Evolutionary conservation across 768 basidiomycete species (phyloP), one percentile per base, ranked within the genome.

Genomic region (Phlebiopsis gigantea): DNA sequence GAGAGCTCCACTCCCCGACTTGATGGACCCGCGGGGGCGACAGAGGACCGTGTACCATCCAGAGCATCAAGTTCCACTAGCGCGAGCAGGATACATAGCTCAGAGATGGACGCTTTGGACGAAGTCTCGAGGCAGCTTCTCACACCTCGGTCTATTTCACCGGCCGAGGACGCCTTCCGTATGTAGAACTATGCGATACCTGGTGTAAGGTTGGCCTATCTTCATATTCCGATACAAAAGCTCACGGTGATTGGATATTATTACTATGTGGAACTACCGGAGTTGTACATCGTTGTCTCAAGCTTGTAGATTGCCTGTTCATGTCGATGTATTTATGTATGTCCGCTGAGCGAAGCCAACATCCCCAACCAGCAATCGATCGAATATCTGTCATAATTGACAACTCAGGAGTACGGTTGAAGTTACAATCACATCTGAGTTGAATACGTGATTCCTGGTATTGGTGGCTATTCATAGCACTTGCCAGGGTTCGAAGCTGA

Each of bases 61-160:
- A 14, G 56, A 10, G 31, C 48, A 19, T 24, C 46, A 39, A 29
- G 49, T 12, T 30, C 29, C 24, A 19, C 24, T 22, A 19, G 26
- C 15, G n/a, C 26, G 14, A 29, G 42, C 19, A 24, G 42, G 17
- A 25, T 19, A 25, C 46, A 24, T 5, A 42, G 31, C 19, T 43
- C 44, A 17, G 31, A 47, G 31, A 41, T 19, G 34, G 43, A 45
- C 17, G 45, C 43, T 25, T n/a, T 44, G 6, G 46, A 44, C 21
- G 58, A 55, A 26, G 53, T 30, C 19, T 39, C 41, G 14, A 25
- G 41, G n/a, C 58, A 59, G 29, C 42, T 59, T 17, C 53, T 59
- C 34, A 59, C 58, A 8, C 58, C 58, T 9, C 43, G 58, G 28
- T 59, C 58, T 39, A 49, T 48, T 26, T 59, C 58, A 7, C 58